A percentile compares a stretch with the other conserved stretches of the same genome.
phyloP scores from a whole-genome alignment of 2,329 filamentous ascomycete species.

The Aureobasidium sp. region DNA sequence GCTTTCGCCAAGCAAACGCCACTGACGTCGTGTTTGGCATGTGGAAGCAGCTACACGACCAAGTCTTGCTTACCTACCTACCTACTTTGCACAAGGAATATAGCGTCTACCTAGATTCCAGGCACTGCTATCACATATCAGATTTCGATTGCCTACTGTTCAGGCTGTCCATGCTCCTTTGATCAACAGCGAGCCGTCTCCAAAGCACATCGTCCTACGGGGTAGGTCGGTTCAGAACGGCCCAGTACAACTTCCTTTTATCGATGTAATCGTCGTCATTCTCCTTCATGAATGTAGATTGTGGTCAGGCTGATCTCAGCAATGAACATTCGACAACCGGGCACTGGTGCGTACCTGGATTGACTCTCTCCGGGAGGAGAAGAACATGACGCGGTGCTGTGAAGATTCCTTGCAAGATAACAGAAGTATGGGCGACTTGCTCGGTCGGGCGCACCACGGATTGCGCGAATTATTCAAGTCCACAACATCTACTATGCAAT shows the following conservation, averaged over 20 bases:
- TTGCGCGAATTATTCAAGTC: no score
- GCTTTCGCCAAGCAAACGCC: slow-evolving; percentile 1
- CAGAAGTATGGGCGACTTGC: background rate
- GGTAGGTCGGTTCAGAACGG: background rate
- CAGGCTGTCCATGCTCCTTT: background rate
- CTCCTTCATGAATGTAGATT: background rate
- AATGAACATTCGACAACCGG: background rate
- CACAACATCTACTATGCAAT: no score
- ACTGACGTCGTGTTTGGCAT: background rate
- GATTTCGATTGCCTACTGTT: background rate
- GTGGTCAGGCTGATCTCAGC: background rate
- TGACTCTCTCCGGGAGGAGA: background rate
- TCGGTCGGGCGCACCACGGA: background rate
- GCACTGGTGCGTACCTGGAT: background rate
- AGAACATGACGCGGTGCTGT: background rate
- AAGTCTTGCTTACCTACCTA: background rate
- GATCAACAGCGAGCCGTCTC: background rate
- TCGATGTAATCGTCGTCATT: background rate
- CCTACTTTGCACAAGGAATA: background rate
- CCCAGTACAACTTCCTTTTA: background rate
- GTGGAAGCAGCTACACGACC: background rate
- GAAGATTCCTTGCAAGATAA: background rate
- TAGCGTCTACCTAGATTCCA: background rate
- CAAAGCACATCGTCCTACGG: background rate
- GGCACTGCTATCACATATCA: background rate